Conservation (phyloP, 2,329 filamentous ascomycete species). For the Chaetomiaceae sp. region DNA sequence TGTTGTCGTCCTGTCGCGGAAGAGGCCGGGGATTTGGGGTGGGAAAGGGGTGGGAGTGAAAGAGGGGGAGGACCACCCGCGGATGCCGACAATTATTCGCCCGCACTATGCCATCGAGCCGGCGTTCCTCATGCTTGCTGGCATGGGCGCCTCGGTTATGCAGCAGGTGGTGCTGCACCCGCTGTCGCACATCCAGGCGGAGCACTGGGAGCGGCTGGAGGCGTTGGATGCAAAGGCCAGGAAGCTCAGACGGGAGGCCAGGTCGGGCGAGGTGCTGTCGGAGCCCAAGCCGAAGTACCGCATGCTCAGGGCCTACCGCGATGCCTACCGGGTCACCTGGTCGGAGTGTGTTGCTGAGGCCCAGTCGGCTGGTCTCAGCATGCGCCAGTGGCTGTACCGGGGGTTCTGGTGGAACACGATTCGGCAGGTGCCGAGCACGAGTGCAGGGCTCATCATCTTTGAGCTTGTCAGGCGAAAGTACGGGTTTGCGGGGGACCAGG, state of each 20-base stretch:
- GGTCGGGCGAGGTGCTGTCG: not conserved
- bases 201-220: conserved; percentile 70
- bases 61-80: not conserved
- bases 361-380: conserved; percentile 48
- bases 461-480: conserved; percentile 72
- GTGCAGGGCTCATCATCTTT: conserved; percentile 73
- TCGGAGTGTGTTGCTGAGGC: conserved; percentile 57
- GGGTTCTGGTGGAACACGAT: conserved; percentile 71
- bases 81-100: conserved; percentile 50
- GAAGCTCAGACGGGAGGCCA: conserved; percentile 36
- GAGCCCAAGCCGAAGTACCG: conserved; percentile 38
- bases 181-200: conserved; percentile 63
- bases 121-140: conserved; percentile 64
- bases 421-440: conserved; percentile 71
- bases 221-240: conserved; percentile 61
- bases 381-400: conserved; percentile 62
- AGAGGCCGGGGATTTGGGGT: conserved; percentile 36
- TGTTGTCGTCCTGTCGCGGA: conserved; percentile 46
- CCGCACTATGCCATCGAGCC: conserved; percentile 75
- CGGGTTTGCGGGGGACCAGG: conserved; percentile 56
- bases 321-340: conserved; percentile 66
- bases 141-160: conserved; percentile 61
- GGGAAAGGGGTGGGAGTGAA: conserved; percentile 1
- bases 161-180: conserved; percentile 70
- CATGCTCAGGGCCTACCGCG: conserved; percentile 63